Evolutionary conservation across 1,284 basidiomycete genomes (phyloP), one percentile per base, ranked within the genome.

Genomic region (Apiotrichum sp.): DNA sequence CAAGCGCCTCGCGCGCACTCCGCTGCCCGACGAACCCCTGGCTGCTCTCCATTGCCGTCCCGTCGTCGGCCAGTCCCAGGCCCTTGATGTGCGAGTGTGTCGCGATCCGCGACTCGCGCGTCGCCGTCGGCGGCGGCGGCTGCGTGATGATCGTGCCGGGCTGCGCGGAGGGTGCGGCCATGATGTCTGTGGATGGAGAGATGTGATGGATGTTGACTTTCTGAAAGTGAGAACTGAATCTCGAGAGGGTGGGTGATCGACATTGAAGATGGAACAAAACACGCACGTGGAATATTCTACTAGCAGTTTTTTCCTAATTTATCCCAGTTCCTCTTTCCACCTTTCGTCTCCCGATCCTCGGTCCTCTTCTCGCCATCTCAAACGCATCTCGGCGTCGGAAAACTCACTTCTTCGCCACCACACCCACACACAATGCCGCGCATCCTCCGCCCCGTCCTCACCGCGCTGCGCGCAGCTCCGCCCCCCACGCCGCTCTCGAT

Each of bases 21-120:
- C 79, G 82, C 72, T 98, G 93, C 0, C 95, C 93, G 50, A 98
- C 83, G 72, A 98, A 97, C 0, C 96, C 95, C 57, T 88, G 87
- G 8, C 82, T 80, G 62, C 88, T 86, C 11, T 80, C 74, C 40
- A 81, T 79, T 0, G 92, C 93, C 53, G 81, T 81, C 1, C 95
- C 95, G 63, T 97, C 91, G 52, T 88, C 78, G 40, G 84, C 87
- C 51, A 98, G 80, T 6, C 96, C 95, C 22, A 98, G 86, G 9
- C 93, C 95, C 78, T 95, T 96, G 77, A 77, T 78, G 61, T 77
- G 75, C 47, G 67, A 70, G 60, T 77, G 75, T 3, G 75, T 74
- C 16, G 73, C 73, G 50, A 77, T 77, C n/a, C 75, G 64, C 31
- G 64, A 64, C 61, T 77, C 75, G 52, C 74, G 67, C 33, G 66